These are phyloP conservation scores for Hypoxylon rubiginosum DNA, from an alignment of 2,329 filamentous ascomycete genomes.

Conservation along the genomic window DNA sequence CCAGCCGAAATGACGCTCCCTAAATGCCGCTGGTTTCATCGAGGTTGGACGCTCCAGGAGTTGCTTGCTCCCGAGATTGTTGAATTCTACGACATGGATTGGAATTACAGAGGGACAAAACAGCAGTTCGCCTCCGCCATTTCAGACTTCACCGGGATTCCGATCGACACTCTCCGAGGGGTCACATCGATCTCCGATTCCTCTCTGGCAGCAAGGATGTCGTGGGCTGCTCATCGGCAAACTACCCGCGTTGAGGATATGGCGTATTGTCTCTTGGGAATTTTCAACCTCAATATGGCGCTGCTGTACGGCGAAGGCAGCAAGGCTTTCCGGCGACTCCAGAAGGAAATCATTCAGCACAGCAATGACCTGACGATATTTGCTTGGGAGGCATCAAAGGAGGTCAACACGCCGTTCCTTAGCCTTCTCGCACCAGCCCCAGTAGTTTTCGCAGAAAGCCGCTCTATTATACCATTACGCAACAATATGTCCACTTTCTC, in stretches of 20 bases:
- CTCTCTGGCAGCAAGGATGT: background rate
- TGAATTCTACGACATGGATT: background rate
- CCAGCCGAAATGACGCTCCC: background rate
- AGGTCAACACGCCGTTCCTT: no score
- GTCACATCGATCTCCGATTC: background rate
- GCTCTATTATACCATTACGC: no score
- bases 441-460: no score
- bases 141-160: background rate
- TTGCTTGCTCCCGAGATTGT: background rate
- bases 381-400: constrained; percentile 14
- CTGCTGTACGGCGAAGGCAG: constrained; percentile 24
- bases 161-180: background rate
- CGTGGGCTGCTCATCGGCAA: background rate
- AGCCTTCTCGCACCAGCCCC: no score
- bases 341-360: constrained; percentile 17
- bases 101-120: background rate
- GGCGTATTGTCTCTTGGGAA: constrained; percentile 22
- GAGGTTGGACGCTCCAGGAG: background rate
- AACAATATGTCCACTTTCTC: no score
- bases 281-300: constrained; percentile 29
- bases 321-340: constrained; percentile 20
- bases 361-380: constrained; percentile 17
- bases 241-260: constrained; percentile 10
- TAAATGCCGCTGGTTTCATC: background rate
- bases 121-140: background rate